Percentiles rank a stretch among this genome's conserved stretches.
Conservation (phyloP, 169 alveolate genomes). For the Cryptosporidium muris region DNA sequence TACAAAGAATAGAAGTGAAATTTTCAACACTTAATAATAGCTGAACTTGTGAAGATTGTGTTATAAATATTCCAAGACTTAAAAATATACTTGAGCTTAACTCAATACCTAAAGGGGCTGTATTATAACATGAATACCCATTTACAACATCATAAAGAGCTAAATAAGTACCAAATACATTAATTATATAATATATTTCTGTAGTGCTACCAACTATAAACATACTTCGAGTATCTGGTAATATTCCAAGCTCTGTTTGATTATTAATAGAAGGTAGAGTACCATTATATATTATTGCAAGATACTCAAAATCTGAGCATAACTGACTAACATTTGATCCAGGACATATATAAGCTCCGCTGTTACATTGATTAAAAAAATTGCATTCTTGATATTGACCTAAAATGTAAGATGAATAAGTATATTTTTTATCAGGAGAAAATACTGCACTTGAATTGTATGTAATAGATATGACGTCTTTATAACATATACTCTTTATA, state of each 20-base stretch:
- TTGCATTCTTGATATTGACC: constrained; percentile 12
- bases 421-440: constrained; percentile 56
- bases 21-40: not conserved
- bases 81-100: not conserved
- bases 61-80: constrained; percentile 20
- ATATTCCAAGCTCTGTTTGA: constrained; percentile 20
- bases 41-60: constrained; percentile 11
- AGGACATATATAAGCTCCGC: constrained; percentile 34
- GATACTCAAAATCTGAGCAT: constrained; percentile 11
- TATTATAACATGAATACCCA: constrained; percentile 52
- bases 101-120: not conserved
- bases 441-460: constrained; percentile 33
- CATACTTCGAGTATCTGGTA: constrained; percentile 34
- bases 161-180: constrained; percentile 36
- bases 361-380: constrained; percentile 37
- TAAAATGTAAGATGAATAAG: constrained; percentile 23
- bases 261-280: constrained; percentile 15
- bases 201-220: constrained; percentile 26
- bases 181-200: constrained; percentile 18
- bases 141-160: constrained; percentile 31
- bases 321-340: constrained; percentile 56
- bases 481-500: constrained; percentile 1
- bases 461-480: not conserved
- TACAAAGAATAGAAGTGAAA: constrained; percentile 20
- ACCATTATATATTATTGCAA: constrained; percentile 43